Percentiles rank a stretch among this genome's conserved stretches.
Conservation (phyloP, 2,329 filamentous ascomycete genomes). For the Mycocentrospora acerina region DNA sequence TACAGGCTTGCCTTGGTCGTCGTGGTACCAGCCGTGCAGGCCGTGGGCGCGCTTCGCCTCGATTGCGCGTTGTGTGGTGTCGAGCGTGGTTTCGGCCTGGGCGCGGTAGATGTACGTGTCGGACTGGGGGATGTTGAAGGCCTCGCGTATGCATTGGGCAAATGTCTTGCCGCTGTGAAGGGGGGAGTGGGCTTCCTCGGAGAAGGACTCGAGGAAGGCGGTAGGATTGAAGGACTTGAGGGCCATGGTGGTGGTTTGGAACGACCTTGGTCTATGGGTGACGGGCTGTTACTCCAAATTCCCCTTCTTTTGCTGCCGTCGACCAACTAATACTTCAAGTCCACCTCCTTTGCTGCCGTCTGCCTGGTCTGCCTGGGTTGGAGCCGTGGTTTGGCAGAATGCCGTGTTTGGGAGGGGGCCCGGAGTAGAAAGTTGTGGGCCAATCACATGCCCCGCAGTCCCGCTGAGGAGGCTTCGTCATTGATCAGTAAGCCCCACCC, state of each 20-base stretch:
- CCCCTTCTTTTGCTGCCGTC: too few relatives aligned
- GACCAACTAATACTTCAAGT: too few relatives aligned
- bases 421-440: not conserved
- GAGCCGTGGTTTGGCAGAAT: not conserved
- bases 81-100: constrained; percentile 52
- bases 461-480: constrained; percentile 28
- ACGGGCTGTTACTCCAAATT: too few relatives aligned
- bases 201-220: constrained; percentile 48
- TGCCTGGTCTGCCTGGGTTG: not conserved
- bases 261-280: not conserved
- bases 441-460: constrained; percentile 22
- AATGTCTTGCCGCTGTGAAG: constrained; percentile 35
- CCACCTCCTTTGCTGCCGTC: too few relatives aligned
- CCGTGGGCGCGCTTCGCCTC: constrained; percentile 49
- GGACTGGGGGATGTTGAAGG: constrained; percentile 49
- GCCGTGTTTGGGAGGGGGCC: not conserved
- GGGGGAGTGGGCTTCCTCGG: constrained; percentile 36
- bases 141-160: constrained; percentile 47
- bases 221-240: constrained; percentile 48
- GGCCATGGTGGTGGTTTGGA: constrained; percentile 17
- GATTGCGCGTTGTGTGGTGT: constrained; percentile 53
- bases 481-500: constrained; percentile 31
- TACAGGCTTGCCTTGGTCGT: constrained; percentile 41
- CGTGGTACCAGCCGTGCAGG: constrained; percentile 55
- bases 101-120: constrained; percentile 56